Evolutionary conservation across 768 basidiomycete species (phyloP).

Genomic region (Rhodotorula paludigena): DNA sequence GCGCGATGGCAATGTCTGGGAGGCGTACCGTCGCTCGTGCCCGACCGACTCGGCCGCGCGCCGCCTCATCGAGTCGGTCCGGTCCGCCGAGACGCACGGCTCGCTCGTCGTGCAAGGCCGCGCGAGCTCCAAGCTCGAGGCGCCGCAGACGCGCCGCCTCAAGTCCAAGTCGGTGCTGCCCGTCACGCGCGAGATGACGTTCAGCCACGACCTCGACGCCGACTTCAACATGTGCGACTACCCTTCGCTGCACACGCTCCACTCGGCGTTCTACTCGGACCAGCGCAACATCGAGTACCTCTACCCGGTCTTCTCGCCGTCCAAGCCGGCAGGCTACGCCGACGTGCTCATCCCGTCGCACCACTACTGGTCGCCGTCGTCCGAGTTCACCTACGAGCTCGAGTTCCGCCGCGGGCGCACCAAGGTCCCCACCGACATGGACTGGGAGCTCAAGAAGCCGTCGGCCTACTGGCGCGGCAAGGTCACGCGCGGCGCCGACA

Average conservation of each 20-base stretch:
- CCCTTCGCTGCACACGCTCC: conserved; percentile 77
- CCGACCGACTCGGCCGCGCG: conserved; percentile 71
- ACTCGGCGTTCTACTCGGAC: conserved; percentile 96
- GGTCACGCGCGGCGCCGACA: conserved; percentile 66
- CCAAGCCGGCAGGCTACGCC: conserved; percentile 73
- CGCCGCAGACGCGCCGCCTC: conserved; percentile 44
- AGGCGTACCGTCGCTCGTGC: conserved; percentile 89
- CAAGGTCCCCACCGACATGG: conserved; percentile 62
- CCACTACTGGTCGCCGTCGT: conserved; percentile 65
- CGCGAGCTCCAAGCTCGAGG: conserved; percentile 33
- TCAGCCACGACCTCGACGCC: conserved; percentile 60
- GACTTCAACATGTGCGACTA: conserved; percentile 69
- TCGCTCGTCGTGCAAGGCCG: conserved; percentile 37
- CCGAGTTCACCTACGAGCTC: conserved; percentile 43
- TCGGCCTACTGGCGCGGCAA: conserved; percentile 93
- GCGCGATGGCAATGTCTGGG: conserved; percentile 81
- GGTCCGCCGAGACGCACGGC: conserved; percentile 48
- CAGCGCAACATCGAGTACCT: conserved; percentile 81
- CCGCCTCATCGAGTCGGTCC: conserved; percentile 71
- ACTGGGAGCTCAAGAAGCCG: conserved; percentile 83
- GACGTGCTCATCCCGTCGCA: conserved; percentile 95
- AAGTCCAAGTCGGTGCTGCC: conserved; percentile 25
- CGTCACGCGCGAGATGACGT: conserved; percentile 57
- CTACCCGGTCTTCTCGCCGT: conserved; percentile 93
- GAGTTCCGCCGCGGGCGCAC: conserved; percentile 39